Evolutionary conservation across 768 basidiomycete species (phyloP), one percentile per base, ranked within the genome.

Genomic region (Leccinum incarnatum): DNA sequence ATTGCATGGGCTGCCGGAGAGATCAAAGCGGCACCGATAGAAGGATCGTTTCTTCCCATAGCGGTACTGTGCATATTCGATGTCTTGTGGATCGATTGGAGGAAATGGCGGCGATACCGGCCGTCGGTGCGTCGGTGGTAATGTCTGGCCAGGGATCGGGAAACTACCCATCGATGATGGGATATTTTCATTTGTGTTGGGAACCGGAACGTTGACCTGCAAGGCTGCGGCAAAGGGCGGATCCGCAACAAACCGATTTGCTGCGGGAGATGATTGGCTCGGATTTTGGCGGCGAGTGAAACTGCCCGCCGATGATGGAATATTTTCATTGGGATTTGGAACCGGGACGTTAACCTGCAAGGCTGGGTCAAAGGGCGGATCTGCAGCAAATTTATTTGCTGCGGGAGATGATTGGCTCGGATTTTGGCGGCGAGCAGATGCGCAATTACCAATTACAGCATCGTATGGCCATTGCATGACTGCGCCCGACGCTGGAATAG

Each of bases 11-110:
- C 58, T 64, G 2, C 64, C 71, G 3, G 53, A 40, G 27, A 67
- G 51, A 42, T 63, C 67, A 45, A 71, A 73, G 27, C 60, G 70
- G 23, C 70, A 71, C 10, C 48, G 63, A 53, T 71, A 71, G 48
- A 64, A 61, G 40, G 62, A 62, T 1, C 60, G 56, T 49, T 62
- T 64, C 2, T 51, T 37, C 23, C 59, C 59, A 37, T 71, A 71
- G 27, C 58, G 67, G 34, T 46, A 46, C 29, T 57, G 59, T 12
- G 65, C 67, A 23, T 52, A 67, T 49, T 71, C 67, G n/a, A 71
- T 47, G 30, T 71, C 68, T 23, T 56, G 55, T 53, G 60, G 57
- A 27, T 69, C 69, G 10, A 48, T 56, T 25, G 25, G 49, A 15
- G 47, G 30, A 21, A 29, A 12, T 6, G 53, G 47, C 14, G 48